Base-by-base conservation (phyloP, 2,329 filamentous ascomycete species). In the Rutstroemia sp. region DNA sequence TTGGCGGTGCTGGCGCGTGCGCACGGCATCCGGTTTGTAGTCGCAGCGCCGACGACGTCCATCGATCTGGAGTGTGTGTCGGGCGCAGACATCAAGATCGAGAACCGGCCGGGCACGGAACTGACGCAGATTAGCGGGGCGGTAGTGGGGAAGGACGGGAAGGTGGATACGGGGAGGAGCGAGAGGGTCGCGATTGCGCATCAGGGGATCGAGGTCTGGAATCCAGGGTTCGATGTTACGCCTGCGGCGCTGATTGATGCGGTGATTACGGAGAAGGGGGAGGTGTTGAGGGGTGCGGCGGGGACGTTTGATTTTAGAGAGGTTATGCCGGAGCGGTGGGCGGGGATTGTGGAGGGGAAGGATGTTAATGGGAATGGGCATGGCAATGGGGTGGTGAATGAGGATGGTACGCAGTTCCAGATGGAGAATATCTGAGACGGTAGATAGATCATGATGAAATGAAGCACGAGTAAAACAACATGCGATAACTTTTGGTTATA, bases 221-320 rank as follows among this genome's bases (percentile, higher is more conserved):
- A 99, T 70, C 94, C 94, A 34, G 88, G 91, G 0, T 99, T 99
- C 69, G 94, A 99, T 68, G 89, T 99, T 37, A 99, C 94, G 9
- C 92, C 94, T 0, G 83, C 88, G 39, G 82, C 83, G 61, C 75
- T 96, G 53, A 96, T 99, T 62, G 94, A 99, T 71, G 91, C 88
- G 2, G 87, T 99, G 57, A 89, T 97, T 61, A 99, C 94, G 0
- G 94, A 99, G 74, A 84, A 87, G 65, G 92, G 92, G 0, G 88
- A 91, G 7, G 84, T 95, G 3, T 86, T 90, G 66, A 95, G 92
- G 76, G 82, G 81, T 47, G 70, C 74, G 3, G 77, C 86, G 57
- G 91, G 90, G 1, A 75, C 72, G 21, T 97, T 96, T 66, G 76
- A 84, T 66, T 83, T 86, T 41, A 39, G 75, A 63, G 68, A 72